Evolutionary conservation across 805 yeast species (phyloP).

Genomic region (Hanseniaspora lindneri): DNA sequence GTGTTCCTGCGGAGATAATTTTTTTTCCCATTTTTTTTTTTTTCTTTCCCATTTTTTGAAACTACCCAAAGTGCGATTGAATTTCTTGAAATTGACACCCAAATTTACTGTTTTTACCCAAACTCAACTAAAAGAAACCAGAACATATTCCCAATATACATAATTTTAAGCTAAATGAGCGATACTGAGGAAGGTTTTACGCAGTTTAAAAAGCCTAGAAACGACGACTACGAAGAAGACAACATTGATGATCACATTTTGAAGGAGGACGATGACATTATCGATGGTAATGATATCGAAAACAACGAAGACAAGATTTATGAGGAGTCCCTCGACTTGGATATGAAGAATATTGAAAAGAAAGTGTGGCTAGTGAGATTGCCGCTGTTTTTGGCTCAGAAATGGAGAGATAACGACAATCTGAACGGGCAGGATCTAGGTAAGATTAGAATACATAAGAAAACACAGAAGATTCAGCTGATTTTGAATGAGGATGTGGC

Average conservation of each 20-base stretch:
- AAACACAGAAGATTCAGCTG: conserved; percentile 40
- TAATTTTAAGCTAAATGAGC: too few species aligned
- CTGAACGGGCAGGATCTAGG: conserved; percentile 70
- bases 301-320: conserved; percentile 30
- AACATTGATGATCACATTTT: conserved; percentile 32
- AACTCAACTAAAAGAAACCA: too few species aligned
- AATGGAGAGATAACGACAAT: conserved; percentile 56
- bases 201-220: conserved; percentile 10
- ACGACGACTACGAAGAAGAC: conserved; percentile 16
- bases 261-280: conserved; percentile 34
- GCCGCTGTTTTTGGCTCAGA: conserved; percentile 74
- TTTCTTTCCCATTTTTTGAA: too few species aligned
- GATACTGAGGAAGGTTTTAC: conserved; percentile 1
- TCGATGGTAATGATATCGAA: conserved; percentile 36
- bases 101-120: too few species aligned
- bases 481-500: conserved; percentile 37
- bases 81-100: too few species aligned
- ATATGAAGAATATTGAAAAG: conserved; percentile 46
- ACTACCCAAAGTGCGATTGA: too few species aligned
- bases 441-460: conserved; percentile 59
- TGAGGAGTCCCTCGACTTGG: conserved; percentile 69
- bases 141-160: too few species aligned
- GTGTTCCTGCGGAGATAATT: too few species aligned
- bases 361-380: conserved; percentile 87
- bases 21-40: too few species aligned